Evolutionary conservation across 352 stramenopile species (phyloP).

Genomic region (Phytopythium litorale): DNA sequence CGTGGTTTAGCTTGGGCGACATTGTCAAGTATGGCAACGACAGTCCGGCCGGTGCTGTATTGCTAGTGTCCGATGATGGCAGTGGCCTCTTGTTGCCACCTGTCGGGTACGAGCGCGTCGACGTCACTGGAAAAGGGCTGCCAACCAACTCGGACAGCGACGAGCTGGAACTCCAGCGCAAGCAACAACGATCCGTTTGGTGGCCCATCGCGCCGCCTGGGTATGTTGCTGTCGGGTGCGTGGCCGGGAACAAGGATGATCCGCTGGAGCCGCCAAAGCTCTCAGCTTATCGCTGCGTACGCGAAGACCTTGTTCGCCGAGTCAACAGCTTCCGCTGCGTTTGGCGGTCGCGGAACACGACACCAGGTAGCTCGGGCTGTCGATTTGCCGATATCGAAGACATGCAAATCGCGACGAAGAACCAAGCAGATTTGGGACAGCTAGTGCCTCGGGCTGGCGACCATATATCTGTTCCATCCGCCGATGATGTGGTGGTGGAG

Average conservation of each 20-base stretch:
- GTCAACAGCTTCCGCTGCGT: conserved; percentile 59
- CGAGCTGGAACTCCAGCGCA: conserved; percentile 64
- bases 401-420: conserved; percentile 20
- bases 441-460: not conserved
- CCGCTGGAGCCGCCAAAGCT: conserved; percentile 67
- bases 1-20: conserved; percentile 75
- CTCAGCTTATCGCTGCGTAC: conserved; percentile 54
- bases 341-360: conserved; percentile 30
- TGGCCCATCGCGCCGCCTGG: conserved; percentile 76
- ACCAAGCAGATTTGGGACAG: conserved; percentile 23
- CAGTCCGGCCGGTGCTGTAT: conserved; percentile 41
- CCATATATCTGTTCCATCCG: not conserved
- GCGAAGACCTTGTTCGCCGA: conserved; percentile 70
- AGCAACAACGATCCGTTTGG: conserved; percentile 81
- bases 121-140: conserved; percentile 79
- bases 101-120: conserved; percentile 74
- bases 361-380: not conserved
- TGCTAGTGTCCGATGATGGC: conserved; percentile 57
- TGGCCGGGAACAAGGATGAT: conserved; percentile 78
- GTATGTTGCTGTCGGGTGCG: conserved; percentile 70
- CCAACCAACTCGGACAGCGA: conserved; percentile 74
- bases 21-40: conserved; percentile 63
- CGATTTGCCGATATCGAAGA: conserved; percentile 7
- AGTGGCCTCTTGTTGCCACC: conserved; percentile 52
- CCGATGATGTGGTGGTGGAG: conserved; percentile 45